Evolutionary conservation across 208 protist genomes (phyloP).

Genomic region (Willaertia magna): DNA sequence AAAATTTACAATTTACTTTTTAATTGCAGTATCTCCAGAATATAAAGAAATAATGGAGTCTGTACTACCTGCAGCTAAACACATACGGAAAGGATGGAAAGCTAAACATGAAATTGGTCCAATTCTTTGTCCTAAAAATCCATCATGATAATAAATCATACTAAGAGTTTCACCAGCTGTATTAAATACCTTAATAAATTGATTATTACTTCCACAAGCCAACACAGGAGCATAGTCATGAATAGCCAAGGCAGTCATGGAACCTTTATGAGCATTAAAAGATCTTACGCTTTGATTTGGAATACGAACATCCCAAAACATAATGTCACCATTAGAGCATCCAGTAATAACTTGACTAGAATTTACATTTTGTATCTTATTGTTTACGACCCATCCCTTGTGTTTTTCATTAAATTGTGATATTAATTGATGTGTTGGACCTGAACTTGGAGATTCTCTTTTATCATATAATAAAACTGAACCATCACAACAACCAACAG

Average conservation of each 20-base stretch:
- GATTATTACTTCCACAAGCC: neutral
- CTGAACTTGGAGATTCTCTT: neutral
- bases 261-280: neutral
- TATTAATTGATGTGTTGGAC: neutral
- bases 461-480: neutral
- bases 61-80: neutral
- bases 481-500: neutral
- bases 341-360: neutral
- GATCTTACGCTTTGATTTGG: neutral
- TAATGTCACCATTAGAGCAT: neutral
- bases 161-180: neutral
- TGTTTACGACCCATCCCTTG: neutral
- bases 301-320: constrained; percentile 1
- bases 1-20: no score
- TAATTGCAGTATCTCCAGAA: neutral
- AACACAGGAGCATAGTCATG: constrained; percentile 15
- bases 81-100: constrained; percentile 10
- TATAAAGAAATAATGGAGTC: constrained; percentile 7
- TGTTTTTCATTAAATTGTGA: neutral
- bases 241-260: neutral
- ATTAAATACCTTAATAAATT: constrained; percentile 14
- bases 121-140: constrained; percentile 17
- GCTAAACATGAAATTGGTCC: constrained; percentile 6
- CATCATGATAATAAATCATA: constrained; percentile 17
- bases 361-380: neutral